A percentile compares a stretch with the other conserved stretches of the same genome.
phyloP scores from a whole-genome alignment of 768 basidiomycete species.

The Lanmaoa rubissima region DNA sequence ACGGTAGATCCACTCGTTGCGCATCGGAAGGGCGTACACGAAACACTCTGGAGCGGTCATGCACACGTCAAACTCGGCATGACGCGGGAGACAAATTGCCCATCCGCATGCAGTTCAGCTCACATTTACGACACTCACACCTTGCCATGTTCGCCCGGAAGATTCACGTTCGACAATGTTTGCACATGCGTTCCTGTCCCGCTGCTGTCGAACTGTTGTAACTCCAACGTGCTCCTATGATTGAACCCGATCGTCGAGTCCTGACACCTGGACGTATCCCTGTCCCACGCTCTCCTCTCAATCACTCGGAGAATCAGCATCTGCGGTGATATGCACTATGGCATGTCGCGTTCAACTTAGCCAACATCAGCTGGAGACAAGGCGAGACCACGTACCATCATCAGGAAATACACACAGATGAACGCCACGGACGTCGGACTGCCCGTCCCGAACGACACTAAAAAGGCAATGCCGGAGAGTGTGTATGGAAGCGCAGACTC shows the following conservation, averaged over 20 bases:
- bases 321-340: constrained; percentile 29
- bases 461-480: constrained; percentile 23
- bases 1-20: too few species aligned
- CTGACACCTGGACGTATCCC: not conserved
- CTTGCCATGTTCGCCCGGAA: not conserved
- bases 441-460: constrained; percentile 16
- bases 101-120: not conserved
- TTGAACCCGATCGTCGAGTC: constrained; percentile 13
- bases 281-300: constrained; percentile 11
- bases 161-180: not conserved
- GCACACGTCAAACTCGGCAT: too few species aligned
- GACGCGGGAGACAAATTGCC: too few species aligned
- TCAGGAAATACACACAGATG: constrained; percentile 9
- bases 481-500: constrained; percentile 28
- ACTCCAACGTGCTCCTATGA: not conserved
- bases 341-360: not conserved
- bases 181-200: not conserved
- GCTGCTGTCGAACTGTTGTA: not conserved
- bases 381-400: constrained; percentile 17
- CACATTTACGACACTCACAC: not conserved
- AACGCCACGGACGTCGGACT: constrained; percentile 16
- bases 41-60: too few species aligned
- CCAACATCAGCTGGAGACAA: too few species aligned
- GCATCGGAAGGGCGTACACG: too few species aligned
- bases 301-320: constrained; percentile 26